phyloP scores from a whole-genome alignment of 1,284 basidiomycete species.

The Cutaneotrichosporon sp. region DNA sequence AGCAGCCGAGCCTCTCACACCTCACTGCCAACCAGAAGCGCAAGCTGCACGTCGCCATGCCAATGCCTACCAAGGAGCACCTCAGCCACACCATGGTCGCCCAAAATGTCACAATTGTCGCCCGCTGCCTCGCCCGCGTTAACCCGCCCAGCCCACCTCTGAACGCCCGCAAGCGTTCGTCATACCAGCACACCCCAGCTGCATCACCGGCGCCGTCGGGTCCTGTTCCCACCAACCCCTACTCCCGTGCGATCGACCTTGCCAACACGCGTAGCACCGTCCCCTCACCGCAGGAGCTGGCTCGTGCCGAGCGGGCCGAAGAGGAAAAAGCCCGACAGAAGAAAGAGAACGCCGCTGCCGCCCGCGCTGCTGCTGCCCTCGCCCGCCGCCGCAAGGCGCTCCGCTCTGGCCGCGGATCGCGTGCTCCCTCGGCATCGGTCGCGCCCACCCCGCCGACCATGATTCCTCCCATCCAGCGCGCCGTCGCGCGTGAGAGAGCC shows the following conservation, averaged over 20 bases:
- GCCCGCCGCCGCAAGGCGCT: conserved; percentile 15
- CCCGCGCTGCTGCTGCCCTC: conserved; percentile 26
- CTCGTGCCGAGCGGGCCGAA: conserved; percentile 23
- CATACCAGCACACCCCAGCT: conserved; percentile 14
- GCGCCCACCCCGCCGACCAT: conserved; percentile 13
- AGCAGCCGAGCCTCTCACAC: not conserved
- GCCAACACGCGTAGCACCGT: conserved; percentile 30
- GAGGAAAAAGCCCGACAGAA: conserved; percentile 29
- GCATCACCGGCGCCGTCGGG: conserved; percentile 12
- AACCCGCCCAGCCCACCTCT: conserved; percentile 7
- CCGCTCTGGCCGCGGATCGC: conserved; percentile 12
- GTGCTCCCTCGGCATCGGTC: conserved; percentile 6
- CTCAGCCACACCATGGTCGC: conserved; percentile 24
- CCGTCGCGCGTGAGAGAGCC: conserved; percentile 19
- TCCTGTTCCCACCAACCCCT: conserved; percentile 23
- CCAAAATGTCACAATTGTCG: conserved; percentile 28
- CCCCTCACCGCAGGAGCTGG: conserved; percentile 30
- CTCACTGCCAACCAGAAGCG: conserved; percentile 14
- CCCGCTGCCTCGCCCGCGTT: conserved; percentile 26
- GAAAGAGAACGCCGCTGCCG: conserved; percentile 30
- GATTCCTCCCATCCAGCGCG: conserved; percentile 19
- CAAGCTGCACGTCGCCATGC: conserved; percentile 5
- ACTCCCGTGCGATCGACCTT: conserved; percentile 30
- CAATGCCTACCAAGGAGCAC: conserved; percentile 8
- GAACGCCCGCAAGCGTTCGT: conserved; percentile 13